Percentiles rank a stretch among this genome's conserved stretches.
Evolutionary conservation across 257 asterid genomes (phyloP).

Genomic region (Catharanthus roseus): DNA sequence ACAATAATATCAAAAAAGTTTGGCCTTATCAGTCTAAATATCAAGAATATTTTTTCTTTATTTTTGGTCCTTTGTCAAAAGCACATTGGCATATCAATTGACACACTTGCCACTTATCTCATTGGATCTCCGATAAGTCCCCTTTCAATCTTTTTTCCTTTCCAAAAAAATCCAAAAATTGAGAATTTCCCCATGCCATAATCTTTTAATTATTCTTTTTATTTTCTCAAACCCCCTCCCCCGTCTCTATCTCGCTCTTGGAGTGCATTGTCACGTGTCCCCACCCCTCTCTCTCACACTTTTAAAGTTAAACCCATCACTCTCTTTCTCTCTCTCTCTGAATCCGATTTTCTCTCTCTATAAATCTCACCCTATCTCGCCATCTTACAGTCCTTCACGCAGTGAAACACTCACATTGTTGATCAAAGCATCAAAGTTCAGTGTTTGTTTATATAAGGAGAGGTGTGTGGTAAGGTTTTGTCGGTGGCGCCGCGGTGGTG

Average conservation of each 20-base stretch:
- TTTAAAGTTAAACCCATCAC: too few relatives aligned
- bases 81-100: slow-evolving; percentile 15
- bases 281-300: not conserved
- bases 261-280: slow-evolving; percentile 4
- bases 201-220: too few relatives aligned
- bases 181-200: not conserved
- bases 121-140: not conserved
- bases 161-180: not conserved
- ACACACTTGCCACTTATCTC: not conserved
- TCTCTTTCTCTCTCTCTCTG: not conserved
- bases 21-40: slow-evolving; percentile 24
- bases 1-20: not conserved
- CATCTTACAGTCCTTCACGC: slow-evolving; percentile 1
- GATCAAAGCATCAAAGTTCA: slow-evolving; percentile 11
- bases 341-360: not conserved
- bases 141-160: not conserved
- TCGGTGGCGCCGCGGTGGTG: not conserved
- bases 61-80: slow-evolving; percentile 1
- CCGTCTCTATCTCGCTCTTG: not conserved
- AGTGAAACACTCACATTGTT: slow-evolving; percentile 7
- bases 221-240: too few relatives aligned
- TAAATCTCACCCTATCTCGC: slow-evolving; percentile 1
- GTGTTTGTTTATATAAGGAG: not conserved
- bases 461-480: not conserved
- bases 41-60: not conserved